A percentile compares a stretch with the other conserved stretches of the same genome.
These are phyloP conservation scores for Euphorbia pulcherrima DNA, from an alignment of 345 rosid species.

Conservation along the genomic window DNA sequence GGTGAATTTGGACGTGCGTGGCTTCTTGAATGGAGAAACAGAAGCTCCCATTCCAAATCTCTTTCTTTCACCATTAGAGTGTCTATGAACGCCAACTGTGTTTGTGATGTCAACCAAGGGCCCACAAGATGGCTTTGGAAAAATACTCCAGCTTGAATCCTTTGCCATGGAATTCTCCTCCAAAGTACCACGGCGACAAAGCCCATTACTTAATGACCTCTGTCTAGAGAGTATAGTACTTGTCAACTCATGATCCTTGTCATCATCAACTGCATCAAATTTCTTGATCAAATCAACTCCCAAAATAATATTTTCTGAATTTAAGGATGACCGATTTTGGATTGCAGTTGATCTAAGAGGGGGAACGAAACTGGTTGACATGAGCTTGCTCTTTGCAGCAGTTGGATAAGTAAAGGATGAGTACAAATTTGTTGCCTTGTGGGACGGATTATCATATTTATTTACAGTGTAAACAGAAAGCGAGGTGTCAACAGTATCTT, in stretches of 20 bases:
- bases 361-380: conserved; percentile 48
- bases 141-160: conserved; percentile 28
- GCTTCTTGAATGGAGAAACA: conserved; percentile 73
- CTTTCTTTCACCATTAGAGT: conserved; percentile 42
- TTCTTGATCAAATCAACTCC: conserved; percentile 65
- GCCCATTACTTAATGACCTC: conserved; percentile 23
- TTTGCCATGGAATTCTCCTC: conserved; percentile 27
- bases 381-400: conserved; percentile 37
- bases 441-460: conserved; percentile 31
- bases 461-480: conserved; percentile 32
- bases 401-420: conserved; percentile 35
- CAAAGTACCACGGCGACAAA: conserved; percentile 13
- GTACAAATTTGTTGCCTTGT: conserved; percentile 35
- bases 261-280: conserved; percentile 60
- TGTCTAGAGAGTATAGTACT: conserved; percentile 24
- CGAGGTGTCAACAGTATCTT: conserved; percentile 31
- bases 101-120: conserved; percentile 69
- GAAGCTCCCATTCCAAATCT: conserved; percentile 43
- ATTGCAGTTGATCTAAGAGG: conserved; percentile 52
- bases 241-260: conserved; percentile 21
- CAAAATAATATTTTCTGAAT: conserved; percentile 26
- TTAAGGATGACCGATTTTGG: conserved; percentile 29
- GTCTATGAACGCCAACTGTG: conserved; percentile 28
- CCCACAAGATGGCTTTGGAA: conserved; percentile 38
- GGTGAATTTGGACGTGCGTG: conserved; percentile 58